Evolutionary conservation across 2,329 filamentous ascomycete species (phyloP).

Genomic region (Chaetothyriales sp.): DNA sequence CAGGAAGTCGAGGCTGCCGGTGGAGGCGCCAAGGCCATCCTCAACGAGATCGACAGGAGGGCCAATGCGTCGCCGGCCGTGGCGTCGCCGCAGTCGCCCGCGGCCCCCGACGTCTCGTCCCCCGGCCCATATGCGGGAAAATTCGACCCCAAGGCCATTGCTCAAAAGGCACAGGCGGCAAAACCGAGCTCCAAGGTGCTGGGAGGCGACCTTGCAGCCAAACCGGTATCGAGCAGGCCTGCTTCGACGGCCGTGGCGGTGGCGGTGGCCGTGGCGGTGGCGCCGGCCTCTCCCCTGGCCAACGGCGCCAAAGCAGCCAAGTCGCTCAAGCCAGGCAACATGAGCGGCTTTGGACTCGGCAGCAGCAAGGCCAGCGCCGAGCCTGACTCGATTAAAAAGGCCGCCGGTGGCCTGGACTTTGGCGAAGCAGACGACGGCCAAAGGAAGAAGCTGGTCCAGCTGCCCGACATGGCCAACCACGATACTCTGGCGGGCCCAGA

Average conservation of each 20-base stretch:
- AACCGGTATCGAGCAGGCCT: conserved; percentile 29
- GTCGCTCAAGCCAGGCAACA: conserved; percentile 53
- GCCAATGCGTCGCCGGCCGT: conserved; percentile 42
- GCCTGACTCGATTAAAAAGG: conserved; percentile 58
- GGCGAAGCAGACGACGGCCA: conserved; percentile 70
- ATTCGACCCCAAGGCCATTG: conserved; percentile 75
- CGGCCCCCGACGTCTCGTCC: conserved; percentile 37
- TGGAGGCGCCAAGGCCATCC: conserved; percentile 52
- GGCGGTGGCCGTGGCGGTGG: conserved; percentile 29
- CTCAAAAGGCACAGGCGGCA: conserved; percentile 57
- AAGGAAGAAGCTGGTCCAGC: conserved; percentile 77
- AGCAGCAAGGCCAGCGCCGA: conserved; percentile 53
- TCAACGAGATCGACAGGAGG: conserved; percentile 62
- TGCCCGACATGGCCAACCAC: conserved; percentile 58
- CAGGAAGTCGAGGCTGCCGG: conserved; percentile 50
- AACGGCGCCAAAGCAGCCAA: conserved; percentile 20
- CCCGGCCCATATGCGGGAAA: conserved; percentile 57
- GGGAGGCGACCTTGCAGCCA: conserved; percentile 42
- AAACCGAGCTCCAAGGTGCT: conserved; percentile 36
- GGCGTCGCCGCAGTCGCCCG: conserved; percentile 37
- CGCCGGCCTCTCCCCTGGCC: conserved; percentile 26
- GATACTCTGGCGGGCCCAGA: conserved; percentile 45
- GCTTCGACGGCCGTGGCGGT: conserved; percentile 28
- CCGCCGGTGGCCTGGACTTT: conserved; percentile 48
- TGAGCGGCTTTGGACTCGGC: conserved; percentile 71